These are phyloP conservation scores for Globisporangium heterothallicum DNA, from an alignment of 352 stramenopile species.

Conservation along the genomic window DNA sequence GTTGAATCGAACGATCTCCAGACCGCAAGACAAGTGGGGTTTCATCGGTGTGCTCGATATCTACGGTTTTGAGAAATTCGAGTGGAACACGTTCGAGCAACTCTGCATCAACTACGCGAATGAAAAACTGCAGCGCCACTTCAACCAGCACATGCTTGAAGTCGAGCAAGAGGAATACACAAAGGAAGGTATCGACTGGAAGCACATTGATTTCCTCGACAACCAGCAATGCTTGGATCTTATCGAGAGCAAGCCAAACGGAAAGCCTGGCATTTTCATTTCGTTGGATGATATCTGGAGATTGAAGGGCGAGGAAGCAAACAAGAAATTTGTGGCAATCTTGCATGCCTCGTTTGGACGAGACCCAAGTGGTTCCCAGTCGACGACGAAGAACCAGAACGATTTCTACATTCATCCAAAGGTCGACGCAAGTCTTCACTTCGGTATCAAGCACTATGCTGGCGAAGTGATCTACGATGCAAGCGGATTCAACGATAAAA, in stretches of 20 bases:
- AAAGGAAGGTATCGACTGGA: conserved; percentile 93
- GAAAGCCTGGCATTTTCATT: conserved; percentile 90
- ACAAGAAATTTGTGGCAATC: conserved; percentile 89
- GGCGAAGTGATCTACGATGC: conserved; percentile 97
- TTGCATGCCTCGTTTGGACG: conserved; percentile 80
- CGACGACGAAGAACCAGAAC: conserved; percentile 71
- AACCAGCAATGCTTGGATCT: conserved; percentile 93
- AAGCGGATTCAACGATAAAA: conserved; percentile 98
- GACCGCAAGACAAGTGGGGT: conserved; percentile 73
- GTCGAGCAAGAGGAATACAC: conserved; percentile 97
- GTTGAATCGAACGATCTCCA: conserved; percentile 88
- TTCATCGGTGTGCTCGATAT: conserved; percentile 97
- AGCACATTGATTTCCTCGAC: conserved; percentile 91
- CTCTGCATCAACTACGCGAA: conserved; percentile 96
- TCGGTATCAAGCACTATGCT: conserved; percentile 88
- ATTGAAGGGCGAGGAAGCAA: conserved; percentile 90
- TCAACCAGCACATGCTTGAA: conserved; percentile 95
- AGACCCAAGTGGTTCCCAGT: conserved; percentile 37
- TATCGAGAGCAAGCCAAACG: conserved; percentile 88
- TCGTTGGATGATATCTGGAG: conserved; percentile 95
- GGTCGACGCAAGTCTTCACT: conserved; percentile 84
- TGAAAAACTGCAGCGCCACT: conserved; percentile 92
- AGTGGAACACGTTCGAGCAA: conserved; percentile 95
- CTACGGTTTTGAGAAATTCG: conserved; percentile 97
- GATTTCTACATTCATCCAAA: conserved; percentile 89